Percentiles rank a stretch among this genome's conserved stretches.
phyloP scores from a whole-genome alignment of 1,284 basidiomycete species.

The Pisolithus thermaeus region DNA sequence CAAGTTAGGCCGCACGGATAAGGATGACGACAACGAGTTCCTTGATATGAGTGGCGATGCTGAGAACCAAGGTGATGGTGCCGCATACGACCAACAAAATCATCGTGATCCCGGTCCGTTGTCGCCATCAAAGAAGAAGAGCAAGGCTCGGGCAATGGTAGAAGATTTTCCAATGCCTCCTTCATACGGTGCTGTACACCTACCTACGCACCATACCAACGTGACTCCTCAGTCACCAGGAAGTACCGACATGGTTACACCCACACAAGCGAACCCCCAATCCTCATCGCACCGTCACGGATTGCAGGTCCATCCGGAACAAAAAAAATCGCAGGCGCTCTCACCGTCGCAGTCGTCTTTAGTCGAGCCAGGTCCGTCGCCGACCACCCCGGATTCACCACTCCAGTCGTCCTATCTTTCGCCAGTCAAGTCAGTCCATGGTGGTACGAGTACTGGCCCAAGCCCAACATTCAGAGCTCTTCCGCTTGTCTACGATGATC shows the following conservation, averaged over 20 bases:
- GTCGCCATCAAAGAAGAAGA: constrained; percentile 12
- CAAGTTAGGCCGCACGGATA: constrained; percentile 2
- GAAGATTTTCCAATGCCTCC: constrained; percentile 41
- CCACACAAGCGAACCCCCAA: constrained; percentile 9
- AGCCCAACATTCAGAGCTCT: constrained; percentile 55
- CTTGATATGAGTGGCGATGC: constrained; percentile 54
- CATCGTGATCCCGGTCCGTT: constrained; percentile 2
- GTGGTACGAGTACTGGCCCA: constrained; percentile 8
- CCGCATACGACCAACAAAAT: constrained; percentile 13
- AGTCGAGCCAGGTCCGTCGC: constrained; percentile 14
- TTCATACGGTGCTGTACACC: constrained; percentile 21
- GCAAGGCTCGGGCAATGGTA: constrained; percentile 28
- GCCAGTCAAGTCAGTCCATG: constrained; percentile 12
- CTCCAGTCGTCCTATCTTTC: constrained; percentile 28
- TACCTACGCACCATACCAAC: constrained; percentile 10
- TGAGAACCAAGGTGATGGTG: constrained; percentile 32
- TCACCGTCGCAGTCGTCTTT: constrained; percentile 25
- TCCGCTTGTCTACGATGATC: constrained; percentile 61
- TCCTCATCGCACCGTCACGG: not conserved
- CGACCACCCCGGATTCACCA: constrained; percentile 24
- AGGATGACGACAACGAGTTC: constrained; percentile 34
- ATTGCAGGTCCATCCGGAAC: constrained; percentile 12
- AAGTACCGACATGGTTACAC: constrained; percentile 5
- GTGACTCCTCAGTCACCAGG: constrained; percentile 7
- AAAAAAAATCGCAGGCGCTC: constrained; percentile 17